Evolutionary conservation across 805 yeast genomes (phyloP), one percentile per base, ranked within the genome.

Genomic region (Myxozyma udenii): DNA sequence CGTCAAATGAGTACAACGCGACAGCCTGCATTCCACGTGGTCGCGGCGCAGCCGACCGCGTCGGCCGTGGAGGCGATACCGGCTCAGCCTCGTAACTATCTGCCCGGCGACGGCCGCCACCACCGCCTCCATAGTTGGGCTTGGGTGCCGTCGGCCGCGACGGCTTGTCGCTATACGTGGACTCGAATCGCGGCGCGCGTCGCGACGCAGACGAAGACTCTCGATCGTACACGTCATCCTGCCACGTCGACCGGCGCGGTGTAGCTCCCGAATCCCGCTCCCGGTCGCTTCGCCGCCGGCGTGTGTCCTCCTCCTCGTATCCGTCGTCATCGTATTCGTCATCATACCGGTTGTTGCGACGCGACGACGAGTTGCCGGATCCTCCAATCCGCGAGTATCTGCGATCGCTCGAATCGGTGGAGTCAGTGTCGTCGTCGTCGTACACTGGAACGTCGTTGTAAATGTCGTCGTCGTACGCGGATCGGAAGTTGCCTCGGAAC

Each of bases 1-100:
- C 98, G 46, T 83, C 85, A 68, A 93, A 91, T 2, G 89, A 77
- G 70, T 78, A 91, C 59, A 89, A 74, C 0, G 98, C 98, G 54
- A 88, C 84, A 1, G 96, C 98, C 68, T 88, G 90, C 59, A 80
- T 83, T 3, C 84, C 76, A 3, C 53, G 45, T 12, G 52, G 49
- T 32, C 56, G 39, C 25, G 44, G 28, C 11, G 36, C 48, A 37
- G 28, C 50, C 46, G 21, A 47, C 38, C 19, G 46, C 58, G 41
- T 26, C 54, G 47, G 30, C 48, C 48, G 21, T 54, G 46, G 42
- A 48, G 48, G 40, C 45, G 41, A 21, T 50, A 50, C 30, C 26
- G 18, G n/a, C 46, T 6, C 33, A 6, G 33, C 35, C 21, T 24
- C 19, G 41, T 16, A 44, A 41, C 26, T 51, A 21, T 6, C 7